phyloP scores from a whole-genome alignment of 2,329 filamentous ascomycete genomes.

The Paecilomyces dactylethromorphus region DNA sequence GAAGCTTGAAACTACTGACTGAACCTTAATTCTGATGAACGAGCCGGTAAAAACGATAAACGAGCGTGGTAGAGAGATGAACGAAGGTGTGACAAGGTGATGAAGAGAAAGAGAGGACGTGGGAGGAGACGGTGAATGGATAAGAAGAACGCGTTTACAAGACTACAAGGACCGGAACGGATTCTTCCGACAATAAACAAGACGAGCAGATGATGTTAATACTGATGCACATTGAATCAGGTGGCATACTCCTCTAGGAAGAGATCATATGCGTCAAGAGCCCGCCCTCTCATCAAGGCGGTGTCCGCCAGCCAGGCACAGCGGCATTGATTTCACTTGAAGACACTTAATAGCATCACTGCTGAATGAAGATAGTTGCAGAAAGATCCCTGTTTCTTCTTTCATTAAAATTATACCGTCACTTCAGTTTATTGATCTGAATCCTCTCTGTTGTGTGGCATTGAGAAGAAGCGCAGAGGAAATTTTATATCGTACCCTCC shows the following conservation, averaged over 20 bases:
- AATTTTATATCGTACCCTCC: too few relatives aligned
- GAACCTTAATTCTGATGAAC: not conserved
- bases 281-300: not conserved
- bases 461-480: too few relatives aligned
- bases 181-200: not conserved
- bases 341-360: not conserved
- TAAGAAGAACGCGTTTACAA: not conserved
- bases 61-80: not conserved
- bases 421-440: not conserved
- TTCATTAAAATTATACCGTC: not conserved
- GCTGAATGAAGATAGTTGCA: not conserved
- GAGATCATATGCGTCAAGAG: not conserved
- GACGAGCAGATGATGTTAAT: not conserved
- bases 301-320: not conserved
- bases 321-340: not conserved
- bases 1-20: not conserved
- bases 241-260: not conserved
- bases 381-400: not conserved
- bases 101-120: not conserved
- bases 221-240: not conserved
- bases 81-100: not conserved
- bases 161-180: not conserved
- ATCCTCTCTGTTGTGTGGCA: not conserved
- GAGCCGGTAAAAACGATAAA: not conserved
- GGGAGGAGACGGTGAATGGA: not conserved